Conservation (phyloP, 2,329 filamentous ascomycete genomes). For the Ophiostoma perfectum region DNA sequence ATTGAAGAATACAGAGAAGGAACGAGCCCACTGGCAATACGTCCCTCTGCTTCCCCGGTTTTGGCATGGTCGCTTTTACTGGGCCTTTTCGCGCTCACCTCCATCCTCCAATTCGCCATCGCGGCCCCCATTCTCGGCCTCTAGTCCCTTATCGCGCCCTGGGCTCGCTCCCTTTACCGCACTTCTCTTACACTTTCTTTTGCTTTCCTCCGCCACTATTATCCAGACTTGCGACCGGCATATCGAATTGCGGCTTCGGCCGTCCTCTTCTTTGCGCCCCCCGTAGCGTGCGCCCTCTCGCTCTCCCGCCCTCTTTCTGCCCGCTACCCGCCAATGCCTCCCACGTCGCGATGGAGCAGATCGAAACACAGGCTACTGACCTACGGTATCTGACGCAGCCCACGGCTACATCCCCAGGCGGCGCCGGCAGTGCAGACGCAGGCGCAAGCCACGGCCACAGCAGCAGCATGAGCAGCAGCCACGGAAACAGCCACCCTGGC, state of each 20-base stretch:
- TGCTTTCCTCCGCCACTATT: background rate
- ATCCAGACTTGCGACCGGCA: background rate
- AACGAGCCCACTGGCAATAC: background rate
- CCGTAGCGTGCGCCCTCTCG: background rate
- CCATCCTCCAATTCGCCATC: background rate
- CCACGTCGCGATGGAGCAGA: conserved; percentile 47
- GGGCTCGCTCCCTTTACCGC: background rate
- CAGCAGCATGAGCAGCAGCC: conserved; percentile 23
- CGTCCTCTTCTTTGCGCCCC: conserved; percentile 2
- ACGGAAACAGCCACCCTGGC: conserved; percentile 9
- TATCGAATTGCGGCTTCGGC: conserved; percentile 5
- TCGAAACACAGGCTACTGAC: conserved; percentile 51
- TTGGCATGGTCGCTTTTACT: background rate
- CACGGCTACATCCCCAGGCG: conserved; percentile 17
- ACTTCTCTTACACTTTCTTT: too few species aligned
- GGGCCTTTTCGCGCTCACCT: background rate
- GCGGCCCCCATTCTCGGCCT: conserved; percentile 3
- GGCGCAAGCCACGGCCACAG: conserved; percentile 16
- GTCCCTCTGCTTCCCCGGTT: background rate
- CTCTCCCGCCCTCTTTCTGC: background rate
- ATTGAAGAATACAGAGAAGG: background rate
- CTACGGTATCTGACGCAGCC: conserved; percentile 46
- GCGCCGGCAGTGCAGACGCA: conserved; percentile 27
- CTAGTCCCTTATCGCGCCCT: background rate
- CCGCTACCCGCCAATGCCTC: conserved; percentile 25